A percentile compares a stretch with the other conserved stretches of the same genome.
Evolutionary conservation across 106 monocot species (phyloP).

Genomic region (Ottelia alismoides): DNA sequence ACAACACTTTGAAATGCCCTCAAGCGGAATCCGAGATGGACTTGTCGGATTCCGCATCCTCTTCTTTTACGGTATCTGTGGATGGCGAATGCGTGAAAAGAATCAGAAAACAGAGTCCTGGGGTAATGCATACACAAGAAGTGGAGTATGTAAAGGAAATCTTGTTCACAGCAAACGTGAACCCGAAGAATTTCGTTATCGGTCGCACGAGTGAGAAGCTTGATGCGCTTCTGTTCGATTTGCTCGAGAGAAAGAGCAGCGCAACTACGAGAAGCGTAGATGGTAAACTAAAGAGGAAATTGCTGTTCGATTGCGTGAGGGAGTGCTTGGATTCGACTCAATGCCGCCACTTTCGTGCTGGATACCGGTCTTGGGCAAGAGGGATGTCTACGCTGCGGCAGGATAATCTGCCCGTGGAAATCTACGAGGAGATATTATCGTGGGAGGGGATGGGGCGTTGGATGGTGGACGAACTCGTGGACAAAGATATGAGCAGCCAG

Average conservation of each 20-base stretch:
- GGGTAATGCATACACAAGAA: conserved; percentile 7
- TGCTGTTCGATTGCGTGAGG: conserved; percentile 60
- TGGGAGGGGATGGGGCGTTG: conserved; percentile 54
- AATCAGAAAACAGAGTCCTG: not conserved
- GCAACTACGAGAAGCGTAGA: conserved; percentile 3
- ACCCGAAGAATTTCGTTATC: not conserved
- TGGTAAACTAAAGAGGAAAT: conserved; percentile 34
- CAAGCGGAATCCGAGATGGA: conserved; percentile 28
- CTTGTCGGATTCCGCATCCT: conserved; percentile 25
- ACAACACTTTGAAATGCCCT: conserved; percentile 1
- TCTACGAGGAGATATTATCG: conserved; percentile 41
- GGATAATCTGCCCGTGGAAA: conserved; percentile 24
- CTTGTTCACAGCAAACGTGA: conserved; percentile 2
- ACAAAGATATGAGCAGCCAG: conserved; percentile 65
- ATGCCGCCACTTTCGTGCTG: conserved; percentile 32
- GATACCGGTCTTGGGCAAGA: conserved; percentile 46
- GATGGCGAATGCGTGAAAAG: too few relatives aligned
- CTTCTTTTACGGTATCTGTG: conserved; percentile 1
- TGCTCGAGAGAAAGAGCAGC: conserved; percentile 27
- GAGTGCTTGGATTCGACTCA: conserved; percentile 52
- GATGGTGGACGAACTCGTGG: conserved; percentile 83
- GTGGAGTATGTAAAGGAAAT: conserved; percentile 34
- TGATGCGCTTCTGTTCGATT: conserved; percentile 35
- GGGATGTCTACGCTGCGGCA: conserved; percentile 14
- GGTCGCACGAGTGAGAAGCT: conserved; percentile 4